Base-by-base conservation (phyloP, 371 early-diverging fungal species). In the Mortierella sp. region DNA sequence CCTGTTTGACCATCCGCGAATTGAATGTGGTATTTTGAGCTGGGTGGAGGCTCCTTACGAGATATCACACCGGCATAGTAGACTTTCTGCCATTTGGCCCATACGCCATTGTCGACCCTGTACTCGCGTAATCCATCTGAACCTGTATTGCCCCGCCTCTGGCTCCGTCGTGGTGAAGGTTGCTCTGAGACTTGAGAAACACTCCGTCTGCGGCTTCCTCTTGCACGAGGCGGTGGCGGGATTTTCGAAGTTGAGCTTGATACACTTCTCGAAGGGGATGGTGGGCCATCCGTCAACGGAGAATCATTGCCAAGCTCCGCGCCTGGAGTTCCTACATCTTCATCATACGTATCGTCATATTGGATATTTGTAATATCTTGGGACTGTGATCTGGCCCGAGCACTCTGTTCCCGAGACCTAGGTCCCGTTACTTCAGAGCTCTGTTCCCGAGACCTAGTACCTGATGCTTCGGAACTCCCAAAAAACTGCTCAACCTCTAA, bases 301-400 rank as follows among this genome's bases (percentile, higher is more conserved):
- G 23, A 42, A 7, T 47, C 48, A 12, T 48, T 21, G 9, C 26
- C 53, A 19, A 26, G 42, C 39, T 53, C 54, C 9, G 38, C 10
- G 9, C 48, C 48, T 18, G 28, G 24, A 18, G 42, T 19, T 0
- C 23, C n/a, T 12, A 31, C n/a, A 0, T 47, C 58, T 34, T 65
- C 71, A 21, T 47, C 48, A 1, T 52, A 56, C 7, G 51, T 43
- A 16, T 38, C n/a, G 14, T 64, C 74, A 7, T 59, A 28, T 21
- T 64, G 74, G 38, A 57, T 64, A 0, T 64, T 61, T 1, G 62
- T 55, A 38, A 68, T 61, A n/a, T 74, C 69, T 19, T 64, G 69
- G 0, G 74, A 74, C 1, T 57, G 42, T 14, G 74, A 72, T 0
- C 73, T 50, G 3, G 67, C 58, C 10, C 66, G 61, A 14, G 23